A percentile compares a stretch with the other conserved stretches of the same genome.
These are phyloP conservation scores for Noccaea caerulescens DNA, from an alignment of 345 rosid species.

Conservation along the genomic window DNA sequence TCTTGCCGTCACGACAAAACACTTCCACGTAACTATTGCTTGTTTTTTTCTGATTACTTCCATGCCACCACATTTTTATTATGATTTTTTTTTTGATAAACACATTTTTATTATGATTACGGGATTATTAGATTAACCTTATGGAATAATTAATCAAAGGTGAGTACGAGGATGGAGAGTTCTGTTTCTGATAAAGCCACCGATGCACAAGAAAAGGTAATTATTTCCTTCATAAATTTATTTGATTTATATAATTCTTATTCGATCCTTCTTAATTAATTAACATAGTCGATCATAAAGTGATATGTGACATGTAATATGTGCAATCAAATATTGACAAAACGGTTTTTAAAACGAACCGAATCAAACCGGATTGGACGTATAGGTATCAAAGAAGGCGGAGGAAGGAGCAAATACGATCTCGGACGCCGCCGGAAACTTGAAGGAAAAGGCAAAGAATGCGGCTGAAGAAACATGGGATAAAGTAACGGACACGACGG, in stretches of 20 bases:
- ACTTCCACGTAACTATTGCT: constrained; percentile 3
- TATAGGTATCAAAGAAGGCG: constrained; percentile 39
- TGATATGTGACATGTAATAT: not conserved
- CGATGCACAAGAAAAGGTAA: not conserved
- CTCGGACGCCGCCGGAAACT: constrained; percentile 14
- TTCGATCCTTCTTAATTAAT: not conserved
- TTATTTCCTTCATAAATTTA: no score
- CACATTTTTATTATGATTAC: not conserved
- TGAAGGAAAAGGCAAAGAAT: constrained; percentile 46
- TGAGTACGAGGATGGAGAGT: not conserved
- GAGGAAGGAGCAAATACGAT: constrained; percentile 41
- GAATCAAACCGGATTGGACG: no score
- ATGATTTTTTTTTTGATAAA: not conserved
- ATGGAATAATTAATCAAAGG: not conserved
- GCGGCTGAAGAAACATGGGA: constrained; percentile 46
- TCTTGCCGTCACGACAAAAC: constrained; percentile 14
- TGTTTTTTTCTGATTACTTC: not conserved
- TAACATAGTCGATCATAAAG: not conserved
- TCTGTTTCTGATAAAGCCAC: constrained; percentile 1
- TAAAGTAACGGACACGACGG: constrained; percentile 45
- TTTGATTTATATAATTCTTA: no score
- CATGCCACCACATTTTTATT: not conserved
- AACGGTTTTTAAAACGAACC: no score
- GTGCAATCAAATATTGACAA: no score
- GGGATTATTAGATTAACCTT: not conserved